These are phyloP conservation scores for Clitocybe nebularis DNA, from an alignment of 1,284 basidiomycete species.

Conservation along the genomic window DNA sequence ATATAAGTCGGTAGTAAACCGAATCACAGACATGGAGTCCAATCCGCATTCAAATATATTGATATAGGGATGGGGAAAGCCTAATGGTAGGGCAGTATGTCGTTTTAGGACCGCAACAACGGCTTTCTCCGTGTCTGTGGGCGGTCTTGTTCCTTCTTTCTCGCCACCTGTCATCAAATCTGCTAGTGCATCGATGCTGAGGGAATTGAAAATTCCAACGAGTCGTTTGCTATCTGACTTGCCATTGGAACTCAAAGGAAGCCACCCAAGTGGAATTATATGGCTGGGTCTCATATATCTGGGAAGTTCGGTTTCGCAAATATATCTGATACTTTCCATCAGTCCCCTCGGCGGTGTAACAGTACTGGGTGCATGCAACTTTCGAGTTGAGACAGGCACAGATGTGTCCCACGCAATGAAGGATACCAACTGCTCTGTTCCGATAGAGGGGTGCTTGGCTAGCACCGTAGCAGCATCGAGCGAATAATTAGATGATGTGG, in stretches of 20 bases:
- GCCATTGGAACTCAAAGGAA: slow-evolving; percentile 46
- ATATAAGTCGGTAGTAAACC: slow-evolving; percentile 34
- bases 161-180: slow-evolving; percentile 17
- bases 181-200: slow-evolving; percentile 24
- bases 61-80: slow-evolving; percentile 18
- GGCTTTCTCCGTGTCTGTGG: slow-evolving; percentile 20
- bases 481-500: slow-evolving; percentile 20
- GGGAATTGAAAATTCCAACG: slow-evolving; percentile 31
- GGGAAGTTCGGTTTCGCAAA: slow-evolving; percentile 40
- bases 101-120: slow-evolving; percentile 21
- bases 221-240: slow-evolving; percentile 44
- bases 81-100: slow-evolving; percentile 17
- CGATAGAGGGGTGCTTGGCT: slow-evolving; percentile 43
- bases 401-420: slow-evolving; percentile 38
- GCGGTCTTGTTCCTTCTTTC: slow-evolving; percentile 8
- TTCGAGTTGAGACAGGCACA: slow-evolving; percentile 33
- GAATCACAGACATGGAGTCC: slow-evolving; percentile 40
- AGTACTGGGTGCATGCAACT: slow-evolving; percentile 30
- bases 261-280: slow-evolving; percentile 42
- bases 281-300: slow-evolving; percentile 52
- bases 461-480: slow-evolving; percentile 43
- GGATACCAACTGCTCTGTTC: slow-evolving; percentile 44
- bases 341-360: slow-evolving; percentile 28
- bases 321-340: slow-evolving; percentile 29
- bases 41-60: slow-evolving; percentile 45